These are phyloP conservation scores for Lophiostoma macrostomum DNA, from an alignment of 495 filamentous ascomycete genomes.

Conservation along the genomic window DNA sequence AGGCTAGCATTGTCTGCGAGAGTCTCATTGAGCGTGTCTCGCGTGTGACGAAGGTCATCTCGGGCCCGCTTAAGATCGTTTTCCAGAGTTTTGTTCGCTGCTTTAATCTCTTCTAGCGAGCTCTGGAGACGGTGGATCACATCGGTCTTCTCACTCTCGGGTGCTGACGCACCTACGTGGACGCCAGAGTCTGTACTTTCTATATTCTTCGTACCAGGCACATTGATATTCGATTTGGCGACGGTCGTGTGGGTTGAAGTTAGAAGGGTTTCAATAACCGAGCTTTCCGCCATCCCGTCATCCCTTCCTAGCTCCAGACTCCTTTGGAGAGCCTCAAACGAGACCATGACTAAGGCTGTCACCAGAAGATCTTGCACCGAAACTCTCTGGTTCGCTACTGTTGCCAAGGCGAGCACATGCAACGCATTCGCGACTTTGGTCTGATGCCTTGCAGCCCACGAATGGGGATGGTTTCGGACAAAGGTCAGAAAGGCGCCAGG, in stretches of 20 bases:
- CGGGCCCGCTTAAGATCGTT: conserved; percentile 8
- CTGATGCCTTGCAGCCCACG: conserved; percentile 17
- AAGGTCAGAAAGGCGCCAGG: conserved; percentile 20
- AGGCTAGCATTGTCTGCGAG: conserved; percentile 13
- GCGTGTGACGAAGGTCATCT: conserved; percentile 1
- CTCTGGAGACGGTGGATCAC: conserved; percentile 4
- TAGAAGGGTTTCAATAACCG: conserved; percentile 5
- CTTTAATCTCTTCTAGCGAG: neutral
- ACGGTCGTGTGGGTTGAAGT: conserved; percentile 6
- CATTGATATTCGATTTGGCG: conserved; percentile 9
- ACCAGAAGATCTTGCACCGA: conserved; percentile 17
- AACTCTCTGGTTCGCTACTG: conserved; percentile 11
- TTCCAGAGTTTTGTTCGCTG: conserved; percentile 5
- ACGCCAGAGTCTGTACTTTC: neutral
- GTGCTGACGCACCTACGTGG: neutral
- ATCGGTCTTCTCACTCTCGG: neutral
- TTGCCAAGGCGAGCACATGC: conserved; percentile 13
- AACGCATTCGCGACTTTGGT: conserved; percentile 12
- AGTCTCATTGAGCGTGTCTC: conserved; percentile 18
- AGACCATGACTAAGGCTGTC: conserved; percentile 13
- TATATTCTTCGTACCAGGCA: neutral
- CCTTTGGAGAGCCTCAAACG: conserved; percentile 14
- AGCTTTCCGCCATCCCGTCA: neutral
- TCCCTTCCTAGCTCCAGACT: neutral
- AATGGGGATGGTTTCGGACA: conserved; percentile 6